Evolutionary conservation across 164 flowering plant genomes (phyloP).

Genomic region (Euptelea pleiosperma): DNA sequence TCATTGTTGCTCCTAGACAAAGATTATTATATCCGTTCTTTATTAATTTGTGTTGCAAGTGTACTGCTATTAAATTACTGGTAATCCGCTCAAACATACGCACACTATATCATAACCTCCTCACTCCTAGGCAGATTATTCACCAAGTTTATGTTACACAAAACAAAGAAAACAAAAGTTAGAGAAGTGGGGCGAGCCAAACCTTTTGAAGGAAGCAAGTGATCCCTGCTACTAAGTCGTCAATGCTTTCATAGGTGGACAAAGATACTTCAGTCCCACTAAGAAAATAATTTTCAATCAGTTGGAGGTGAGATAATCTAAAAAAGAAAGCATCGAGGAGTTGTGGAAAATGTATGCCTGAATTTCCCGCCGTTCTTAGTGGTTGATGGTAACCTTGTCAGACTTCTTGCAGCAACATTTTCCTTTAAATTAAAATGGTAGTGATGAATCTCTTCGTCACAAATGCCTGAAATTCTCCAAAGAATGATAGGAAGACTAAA

Average conservation of each 20-base stretch:
- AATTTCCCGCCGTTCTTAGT: slow-evolving; percentile 56
- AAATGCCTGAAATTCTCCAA: slow-evolving; percentile 40
- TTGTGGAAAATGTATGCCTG: slow-evolving; percentile 36
- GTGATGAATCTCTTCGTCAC: slow-evolving; percentile 49
- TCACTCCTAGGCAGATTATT: not conserved
- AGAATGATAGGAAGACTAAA: slow-evolving; percentile 4
- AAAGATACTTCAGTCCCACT: slow-evolving; percentile 73
- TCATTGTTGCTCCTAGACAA: no score
- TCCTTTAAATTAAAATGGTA: slow-evolving; percentile 49
- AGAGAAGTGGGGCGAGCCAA: slow-evolving; percentile 8
- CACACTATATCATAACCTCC: not conserved
- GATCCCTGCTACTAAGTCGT: slow-evolving; percentile 34
- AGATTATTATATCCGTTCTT: no score
- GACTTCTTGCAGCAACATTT: slow-evolving; percentile 36
- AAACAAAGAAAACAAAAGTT: not conserved
- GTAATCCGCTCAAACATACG: no score
- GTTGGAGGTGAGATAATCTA: slow-evolving; percentile 5
- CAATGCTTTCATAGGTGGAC: slow-evolving; percentile 30
- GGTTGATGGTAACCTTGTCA: slow-evolving; percentile 47
- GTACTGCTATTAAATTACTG: no score
- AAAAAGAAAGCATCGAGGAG: slow-evolving; percentile 1
- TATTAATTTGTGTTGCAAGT: no score
- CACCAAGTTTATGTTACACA: slow-evolving; percentile 1
- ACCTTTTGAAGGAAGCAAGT: slow-evolving; percentile 52
- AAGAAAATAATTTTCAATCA: slow-evolving; percentile 11